Base-by-base conservation (phyloP, 2,329 filamentous ascomycete genomes). In the Scopulariopsis brevicaulis region DNA sequence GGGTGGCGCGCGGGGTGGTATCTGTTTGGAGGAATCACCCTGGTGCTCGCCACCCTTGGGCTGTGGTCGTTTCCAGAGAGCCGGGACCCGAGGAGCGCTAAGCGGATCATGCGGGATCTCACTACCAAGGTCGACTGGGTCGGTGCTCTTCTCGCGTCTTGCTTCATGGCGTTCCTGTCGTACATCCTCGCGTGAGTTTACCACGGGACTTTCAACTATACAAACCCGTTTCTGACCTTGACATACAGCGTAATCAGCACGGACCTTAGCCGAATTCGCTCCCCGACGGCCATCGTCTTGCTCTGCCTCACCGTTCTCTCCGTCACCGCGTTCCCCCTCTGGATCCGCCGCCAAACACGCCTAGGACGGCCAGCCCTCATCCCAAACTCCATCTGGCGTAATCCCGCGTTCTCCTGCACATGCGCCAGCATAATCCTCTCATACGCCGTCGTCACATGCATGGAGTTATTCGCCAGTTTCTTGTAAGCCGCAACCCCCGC, bases 331-430 rank as follows among this genome's bases (percentile, higher is more conserved):
- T 86, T 86, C 64, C 68, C 78, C 51, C 64, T 70, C 11, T 86
- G 82, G 82, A 74, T 82, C 54, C 71, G 73, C 12, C 69, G 71
- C 3, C 79, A 78, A 54, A 76, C 78, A 54, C 69, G 67, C 12
- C 63, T 66, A 0, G 70, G 71, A 11, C 71, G 70, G 2, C 77
- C 81, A 14, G 81, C 81, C 0, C 65, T 86, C 8, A 84, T 86
- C 24, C 83, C 83, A 0, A 85, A 86, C 64, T 77, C 75, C 0
- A 68, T 86, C 0, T 86, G 83, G 83, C 73, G 69, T n/a, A 84
- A 82, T 52, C 65, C 67, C 0, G 67, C 77, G 2, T 86, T 86
- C 63, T 76, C 79, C 0, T 74, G 70, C 28, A 76, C 82, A 22
- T 86, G 83, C 63, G 62, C 77, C 3, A 77, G 73, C 4, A 71